phyloP scores from a whole-genome alignment of 768 basidiomycete genomes.

The Tulasnella sp. region DNA sequence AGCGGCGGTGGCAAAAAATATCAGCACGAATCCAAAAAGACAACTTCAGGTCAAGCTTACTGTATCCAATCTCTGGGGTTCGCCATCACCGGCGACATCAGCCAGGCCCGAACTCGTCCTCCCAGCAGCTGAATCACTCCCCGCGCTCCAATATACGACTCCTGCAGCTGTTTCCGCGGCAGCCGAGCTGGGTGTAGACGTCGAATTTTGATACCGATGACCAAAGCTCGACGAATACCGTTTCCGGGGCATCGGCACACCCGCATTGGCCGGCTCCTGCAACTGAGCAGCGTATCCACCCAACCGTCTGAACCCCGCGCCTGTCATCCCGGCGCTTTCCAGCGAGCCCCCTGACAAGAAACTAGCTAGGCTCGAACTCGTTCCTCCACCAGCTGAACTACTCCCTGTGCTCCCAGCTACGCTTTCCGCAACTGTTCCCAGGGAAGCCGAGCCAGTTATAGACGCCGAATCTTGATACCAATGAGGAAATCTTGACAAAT shows the following conservation, averaged over 20 bases:
- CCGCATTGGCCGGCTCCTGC: conserved; percentile 3
- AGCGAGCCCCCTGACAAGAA: too few species aligned
- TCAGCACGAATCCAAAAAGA: background rate
- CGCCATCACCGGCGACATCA: background rate
- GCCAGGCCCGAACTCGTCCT: conserved; percentile 11
- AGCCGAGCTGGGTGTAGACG: background rate
- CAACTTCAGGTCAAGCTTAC: background rate
- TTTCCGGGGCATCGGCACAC: conserved; percentile 13
- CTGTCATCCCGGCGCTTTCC: conserved; percentile 2
- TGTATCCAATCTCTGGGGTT: background rate
- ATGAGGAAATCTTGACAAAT: conserved; percentile 26
- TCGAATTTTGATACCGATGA: conserved; percentile 18
- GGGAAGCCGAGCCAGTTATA: background rate
- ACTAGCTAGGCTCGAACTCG: too few species aligned
- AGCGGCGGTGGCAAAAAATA: background rate
- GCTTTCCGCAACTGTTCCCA: background rate
- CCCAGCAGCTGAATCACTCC: conserved; percentile 16
- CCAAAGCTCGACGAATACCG: conserved; percentile 27
- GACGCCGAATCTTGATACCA: conserved; percentile 10
- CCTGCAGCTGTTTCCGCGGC: background rate
- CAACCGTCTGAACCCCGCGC: background rate
- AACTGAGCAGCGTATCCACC: conserved; percentile 10
- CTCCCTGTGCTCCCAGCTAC: conserved; percentile 24
- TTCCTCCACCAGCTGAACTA: too few species aligned
- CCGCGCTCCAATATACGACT: conserved; percentile 15